Conservation (phyloP, 208 protist genomes). For the Tetramitus jugosus region DNA sequence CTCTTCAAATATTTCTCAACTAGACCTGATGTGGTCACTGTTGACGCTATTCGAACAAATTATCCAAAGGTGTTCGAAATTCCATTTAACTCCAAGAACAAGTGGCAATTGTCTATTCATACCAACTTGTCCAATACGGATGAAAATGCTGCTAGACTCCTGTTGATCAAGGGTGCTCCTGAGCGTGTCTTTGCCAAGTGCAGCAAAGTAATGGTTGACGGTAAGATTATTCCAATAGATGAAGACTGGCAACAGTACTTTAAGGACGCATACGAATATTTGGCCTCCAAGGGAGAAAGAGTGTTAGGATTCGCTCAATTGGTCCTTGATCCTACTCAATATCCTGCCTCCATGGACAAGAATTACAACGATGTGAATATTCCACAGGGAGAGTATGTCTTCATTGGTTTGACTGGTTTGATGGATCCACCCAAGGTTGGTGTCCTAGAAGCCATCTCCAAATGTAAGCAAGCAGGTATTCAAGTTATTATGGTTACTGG, state of each 20-base stretch:
- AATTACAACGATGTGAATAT: constrained; percentile 26
- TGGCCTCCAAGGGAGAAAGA: constrained; percentile 48
- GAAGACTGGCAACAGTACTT: constrained; percentile 30
- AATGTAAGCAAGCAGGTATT: constrained; percentile 12
- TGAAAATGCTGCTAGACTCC: not conserved
- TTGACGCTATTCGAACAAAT: not conserved
- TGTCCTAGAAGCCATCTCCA: constrained; percentile 53
- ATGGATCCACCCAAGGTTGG: constrained; percentile 66
- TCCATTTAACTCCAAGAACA: constrained; percentile 21
- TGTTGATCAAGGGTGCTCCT: constrained; percentile 60
- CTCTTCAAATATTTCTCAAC: not conserved
- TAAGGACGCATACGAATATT: constrained; percentile 30
- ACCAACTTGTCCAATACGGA: constrained; percentile 22
- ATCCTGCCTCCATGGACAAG: constrained; percentile 40
- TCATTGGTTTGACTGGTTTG: constrained; percentile 66
- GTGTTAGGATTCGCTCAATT: constrained; percentile 49
- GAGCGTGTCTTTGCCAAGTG: constrained; percentile 34
- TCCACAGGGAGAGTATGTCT: constrained; percentile 43
- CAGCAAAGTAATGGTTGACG: not conserved
- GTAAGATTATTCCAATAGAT: constrained; percentile 1
- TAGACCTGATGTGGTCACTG: not conserved
- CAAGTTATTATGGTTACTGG: constrained; percentile 84
- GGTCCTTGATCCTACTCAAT: constrained; percentile 25
- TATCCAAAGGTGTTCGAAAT: not conserved
- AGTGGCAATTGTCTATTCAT: not conserved